Percentiles rank a stretch among this genome's conserved stretches.
phyloP scores from a whole-genome alignment of 1,139 yeast genomes.

The Suhomyces panamericanus region DNA sequence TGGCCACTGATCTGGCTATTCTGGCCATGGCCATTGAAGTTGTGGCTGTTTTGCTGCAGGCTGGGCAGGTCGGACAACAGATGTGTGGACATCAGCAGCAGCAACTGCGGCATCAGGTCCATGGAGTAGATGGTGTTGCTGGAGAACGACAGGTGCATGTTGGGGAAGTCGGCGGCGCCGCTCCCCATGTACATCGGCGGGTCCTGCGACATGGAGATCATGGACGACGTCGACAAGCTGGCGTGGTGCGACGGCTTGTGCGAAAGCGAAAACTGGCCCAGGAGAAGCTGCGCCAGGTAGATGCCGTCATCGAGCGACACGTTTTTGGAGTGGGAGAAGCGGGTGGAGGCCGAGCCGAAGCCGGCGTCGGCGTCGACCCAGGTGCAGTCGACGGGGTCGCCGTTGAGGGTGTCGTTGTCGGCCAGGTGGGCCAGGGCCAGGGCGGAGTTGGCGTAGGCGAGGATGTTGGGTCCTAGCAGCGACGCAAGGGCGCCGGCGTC shows the following conservation, averaged over 20 bases:
- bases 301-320: conserved; percentile 29
- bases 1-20: too few species aligned
- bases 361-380: conserved; percentile 7
- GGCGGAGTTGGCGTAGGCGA: conserved; percentile 4
- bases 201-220: conserved; percentile 22
- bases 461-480: conserved; percentile 1
- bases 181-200: conserved; percentile 11
- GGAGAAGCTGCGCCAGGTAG: conserved; percentile 15
- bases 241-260: conserved; percentile 18
- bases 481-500: conserved; percentile 4
- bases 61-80: conserved; percentile 37
- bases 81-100: conserved; percentile 38
- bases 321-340: conserved; percentile 26
- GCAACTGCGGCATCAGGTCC: conserved; percentile 44
- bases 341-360: conserved; percentile 6
- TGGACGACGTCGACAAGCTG: conserved; percentile 23
- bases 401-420: conserved; percentile 9
- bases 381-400: conserved; percentile 7
- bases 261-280: conserved; percentile 4
- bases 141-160: conserved; percentile 28
- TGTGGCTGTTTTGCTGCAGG: too few species aligned
- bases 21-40: too few species aligned
- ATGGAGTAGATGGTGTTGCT: conserved; percentile 45
- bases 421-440: conserved; percentile 3
- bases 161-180: conserved; percentile 5